These are phyloP conservation scores for Emergomyces africanus DNA, from an alignment of 2,329 filamentous ascomycete genomes.

Conservation along the genomic window DNA sequence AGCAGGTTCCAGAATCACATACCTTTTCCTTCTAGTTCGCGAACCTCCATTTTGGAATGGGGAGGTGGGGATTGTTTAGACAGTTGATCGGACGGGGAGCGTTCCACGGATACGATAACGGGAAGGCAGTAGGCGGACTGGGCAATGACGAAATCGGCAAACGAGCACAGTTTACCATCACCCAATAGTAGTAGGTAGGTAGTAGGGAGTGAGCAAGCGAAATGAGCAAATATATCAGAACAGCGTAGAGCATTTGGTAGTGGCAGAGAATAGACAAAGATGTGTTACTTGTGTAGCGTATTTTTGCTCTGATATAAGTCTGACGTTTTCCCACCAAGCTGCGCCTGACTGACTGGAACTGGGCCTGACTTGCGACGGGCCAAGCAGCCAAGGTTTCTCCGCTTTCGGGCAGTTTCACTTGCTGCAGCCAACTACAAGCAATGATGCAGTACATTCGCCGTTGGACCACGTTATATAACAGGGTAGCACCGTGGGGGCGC, in stretches of 20 bases:
- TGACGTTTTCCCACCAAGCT: neutral
- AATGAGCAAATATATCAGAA: neutral
- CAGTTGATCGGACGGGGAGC: neutral
- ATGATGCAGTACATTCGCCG: neutral
- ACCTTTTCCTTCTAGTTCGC: slow-evolving; percentile 9
- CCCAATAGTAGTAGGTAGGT: neutral
- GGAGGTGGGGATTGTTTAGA: neutral
- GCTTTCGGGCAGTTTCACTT: neutral
- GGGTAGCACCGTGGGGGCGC: too few relatives aligned
- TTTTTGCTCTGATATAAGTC: neutral
- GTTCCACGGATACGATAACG: too few relatives aligned
- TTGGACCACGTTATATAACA: neutral
- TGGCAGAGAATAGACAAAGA: neutral
- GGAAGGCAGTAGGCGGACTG: too few relatives aligned
- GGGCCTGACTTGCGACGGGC: neutral
- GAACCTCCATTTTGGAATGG: slow-evolving; percentile 8
- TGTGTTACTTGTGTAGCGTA: neutral
- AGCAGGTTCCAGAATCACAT: neutral
- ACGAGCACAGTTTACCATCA: neutral
- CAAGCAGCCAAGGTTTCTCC: slow-evolving; percentile 3
- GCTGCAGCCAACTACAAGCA: neutral
- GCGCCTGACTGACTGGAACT: neutral
- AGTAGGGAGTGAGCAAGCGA: neutral
- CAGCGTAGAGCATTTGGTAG: neutral
- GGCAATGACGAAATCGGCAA: neutral